A percentile compares a stretch with the other conserved stretches of the same genome.
phyloP scores from a whole-genome alignment of 257 asterid species.

The Rubia yunnanensis region DNA sequence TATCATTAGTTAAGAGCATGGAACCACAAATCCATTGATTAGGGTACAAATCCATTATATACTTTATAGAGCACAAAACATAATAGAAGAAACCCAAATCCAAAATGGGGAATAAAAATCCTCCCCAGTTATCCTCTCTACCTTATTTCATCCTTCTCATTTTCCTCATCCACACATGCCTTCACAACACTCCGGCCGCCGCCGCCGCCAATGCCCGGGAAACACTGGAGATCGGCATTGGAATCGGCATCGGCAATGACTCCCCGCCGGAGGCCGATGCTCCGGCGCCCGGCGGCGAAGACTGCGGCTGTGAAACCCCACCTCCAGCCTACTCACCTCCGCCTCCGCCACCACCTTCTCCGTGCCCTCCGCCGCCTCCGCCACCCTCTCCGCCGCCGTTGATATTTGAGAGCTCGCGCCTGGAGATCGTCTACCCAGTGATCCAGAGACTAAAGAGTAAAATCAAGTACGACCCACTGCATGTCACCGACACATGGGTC shows the following conservation, averaged over 20 bases:
- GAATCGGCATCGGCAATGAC: conserved; percentile 9
- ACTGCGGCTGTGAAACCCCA: conserved; percentile 9
- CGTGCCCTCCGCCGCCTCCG: background rate
- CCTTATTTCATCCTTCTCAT: background rate
- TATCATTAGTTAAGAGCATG: background rate
- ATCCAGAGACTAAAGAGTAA: conserved; percentile 24
- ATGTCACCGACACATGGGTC: conserved; percentile 26
- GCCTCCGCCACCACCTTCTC: background rate
- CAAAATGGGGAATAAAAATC: background rate
- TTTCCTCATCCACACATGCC: background rate
- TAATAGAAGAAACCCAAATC: background rate
- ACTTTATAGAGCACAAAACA: background rate
- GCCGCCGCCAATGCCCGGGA: conserved; percentile 12
- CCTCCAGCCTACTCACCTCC: background rate
- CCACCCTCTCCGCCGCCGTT: conserved; percentile 1
- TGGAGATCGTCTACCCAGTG: conserved; percentile 16
- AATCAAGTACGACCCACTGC: conserved; percentile 23
- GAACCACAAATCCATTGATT: background rate
- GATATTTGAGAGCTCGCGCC: conserved; percentile 13
- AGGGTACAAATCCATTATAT: background rate
- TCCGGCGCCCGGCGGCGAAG: conserved; percentile 15
- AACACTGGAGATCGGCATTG: conserved; percentile 31
- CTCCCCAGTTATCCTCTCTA: background rate
- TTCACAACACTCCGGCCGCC: background rate
- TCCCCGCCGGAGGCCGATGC: conserved; percentile 20